Base-by-base conservation (phyloP, 2,329 filamentous ascomycete species). In the Trichocomaceae sp. region DNA sequence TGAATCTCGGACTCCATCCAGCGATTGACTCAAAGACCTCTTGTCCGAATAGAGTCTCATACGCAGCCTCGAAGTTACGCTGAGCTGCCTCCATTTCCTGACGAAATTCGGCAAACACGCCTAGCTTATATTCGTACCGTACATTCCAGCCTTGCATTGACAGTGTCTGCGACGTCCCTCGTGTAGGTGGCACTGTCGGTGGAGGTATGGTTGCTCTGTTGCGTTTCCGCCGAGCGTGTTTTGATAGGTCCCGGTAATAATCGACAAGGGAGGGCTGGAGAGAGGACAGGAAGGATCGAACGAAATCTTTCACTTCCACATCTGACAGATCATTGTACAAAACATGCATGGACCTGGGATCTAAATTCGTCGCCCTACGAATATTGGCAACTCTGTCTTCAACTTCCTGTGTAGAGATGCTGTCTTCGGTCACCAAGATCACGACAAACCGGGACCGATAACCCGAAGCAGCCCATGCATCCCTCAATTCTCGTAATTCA, bases 241-340 rank as follows among this genome's bases (percentile, higher is more conserved):
- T 91, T n/a, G 90, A 90, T 12, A 97, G 79, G 63, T 99, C 92
- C 46, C 91, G 81, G 69, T 97, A 97, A 71, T 96, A 96, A 63
- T 99, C 93, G 46, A 92, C 76, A 19, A 88, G 84, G 19, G 84
- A 77, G 1, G 85, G 83, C 57, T 92, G 90, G 45, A 96, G 70
- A 1, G 85, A 81, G 1, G 82, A 77, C 47, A 96, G 77, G 41
- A 95, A 81, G 50, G 82, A 86, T 53, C 86, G 83, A 0, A 87
- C 83, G 60, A 92, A 90, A 7, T 84, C 82, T 57, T 83, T 80
- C 20, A 95, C 73, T 65, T 95, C 90, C 1, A 82, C 79, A 2
- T 79, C 75, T 4, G 88, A 86, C 7, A 85, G 83, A 62, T 86
- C 83, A 0, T 87, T 83, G 1, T 90, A 86, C 13, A 96, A 78